A percentile compares a stretch with the other conserved stretches of the same genome.
These are phyloP conservation scores for Linnemannia schmuckeri DNA, from an alignment of 192 early-diverging fungal genomes.

Conservation along the genomic window DNA sequence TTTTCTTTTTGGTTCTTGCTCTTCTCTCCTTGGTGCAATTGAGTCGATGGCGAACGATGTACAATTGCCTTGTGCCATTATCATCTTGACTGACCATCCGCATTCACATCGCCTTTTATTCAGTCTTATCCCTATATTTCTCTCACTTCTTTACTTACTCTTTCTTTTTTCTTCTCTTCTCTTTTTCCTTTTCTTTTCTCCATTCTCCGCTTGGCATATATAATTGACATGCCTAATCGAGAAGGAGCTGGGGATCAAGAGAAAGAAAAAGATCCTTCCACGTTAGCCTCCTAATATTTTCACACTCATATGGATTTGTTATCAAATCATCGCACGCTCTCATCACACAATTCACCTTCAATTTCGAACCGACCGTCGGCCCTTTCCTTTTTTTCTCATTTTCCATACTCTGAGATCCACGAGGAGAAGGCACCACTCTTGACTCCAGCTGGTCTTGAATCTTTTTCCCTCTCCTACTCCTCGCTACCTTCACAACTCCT, in stretches of 20 bases:
- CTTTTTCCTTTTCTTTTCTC: background rate
- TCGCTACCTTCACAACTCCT: background rate
- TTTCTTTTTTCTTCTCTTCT: background rate
- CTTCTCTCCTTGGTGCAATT: too few relatives aligned
- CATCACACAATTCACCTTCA: slow-evolving; percentile 28
- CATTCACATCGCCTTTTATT: background rate
- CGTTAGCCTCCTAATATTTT: background rate
- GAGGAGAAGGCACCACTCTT: background rate
- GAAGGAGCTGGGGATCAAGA: slow-evolving; percentile 4
- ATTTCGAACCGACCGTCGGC: background rate
- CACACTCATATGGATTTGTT: background rate
- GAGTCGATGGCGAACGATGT: background rate
- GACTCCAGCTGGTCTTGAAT: background rate
- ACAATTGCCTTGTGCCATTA: slow-evolving; percentile 5
- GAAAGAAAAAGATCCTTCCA: background rate
- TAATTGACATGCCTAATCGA: background rate
- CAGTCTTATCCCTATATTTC: background rate
- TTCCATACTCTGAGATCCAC: background rate
- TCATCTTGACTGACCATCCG: background rate
- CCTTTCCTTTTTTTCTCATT: background rate
- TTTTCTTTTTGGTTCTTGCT: background rate
- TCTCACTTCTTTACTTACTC: background rate
- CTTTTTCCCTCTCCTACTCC: background rate
- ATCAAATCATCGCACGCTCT: slow-evolving; percentile 42
- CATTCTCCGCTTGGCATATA: background rate